Conservation (phyloP, 345 rosid species). For the Punica granatum region DNA sequence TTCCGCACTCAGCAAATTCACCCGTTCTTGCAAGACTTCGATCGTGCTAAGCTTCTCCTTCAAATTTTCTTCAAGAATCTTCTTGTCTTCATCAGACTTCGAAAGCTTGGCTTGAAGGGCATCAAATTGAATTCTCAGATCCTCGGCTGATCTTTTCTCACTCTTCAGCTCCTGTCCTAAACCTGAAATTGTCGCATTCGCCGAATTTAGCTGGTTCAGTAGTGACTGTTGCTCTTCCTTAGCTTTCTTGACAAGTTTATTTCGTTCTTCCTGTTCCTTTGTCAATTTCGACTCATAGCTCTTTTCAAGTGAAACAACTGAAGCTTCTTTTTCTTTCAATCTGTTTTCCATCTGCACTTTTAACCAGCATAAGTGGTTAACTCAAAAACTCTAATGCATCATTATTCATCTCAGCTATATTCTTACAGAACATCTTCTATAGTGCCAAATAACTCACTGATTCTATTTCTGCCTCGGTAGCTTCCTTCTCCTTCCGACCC, state of each 20-base stretch:
- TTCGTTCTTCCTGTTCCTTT: conserved; percentile 54
- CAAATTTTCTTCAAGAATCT: conserved; percentile 44
- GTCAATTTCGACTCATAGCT: conserved; percentile 47
- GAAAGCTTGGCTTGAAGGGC: conserved; percentile 41
- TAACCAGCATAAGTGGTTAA: background rate
- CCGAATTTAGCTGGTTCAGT: conserved; percentile 48
- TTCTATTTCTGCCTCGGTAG: conserved; percentile 45
- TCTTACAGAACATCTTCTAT: background rate
- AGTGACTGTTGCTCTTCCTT: conserved; percentile 55
- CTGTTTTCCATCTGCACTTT: conserved; percentile 49
- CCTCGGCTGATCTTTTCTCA: conserved; percentile 47
- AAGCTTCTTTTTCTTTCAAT: conserved; percentile 64
- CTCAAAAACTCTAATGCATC: background rate
- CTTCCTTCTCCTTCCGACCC: conserved; percentile 50
- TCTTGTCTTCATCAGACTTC: conserved; percentile 51
- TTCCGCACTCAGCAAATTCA: conserved; percentile 50
- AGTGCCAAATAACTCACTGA: conserved; percentile 40
- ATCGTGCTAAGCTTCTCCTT: conserved; percentile 42
- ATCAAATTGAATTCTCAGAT: conserved; percentile 43
- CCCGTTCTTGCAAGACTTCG: conserved; percentile 47
- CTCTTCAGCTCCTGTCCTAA: conserved; percentile 68
- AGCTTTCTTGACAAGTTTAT: conserved; percentile 36
- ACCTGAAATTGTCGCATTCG: conserved; percentile 45
- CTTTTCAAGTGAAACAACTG: conserved; percentile 42
- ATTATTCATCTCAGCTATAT: background rate